Conservation (phyloP, 306 rosid species). For the Dalbergia oliveri region DNA sequence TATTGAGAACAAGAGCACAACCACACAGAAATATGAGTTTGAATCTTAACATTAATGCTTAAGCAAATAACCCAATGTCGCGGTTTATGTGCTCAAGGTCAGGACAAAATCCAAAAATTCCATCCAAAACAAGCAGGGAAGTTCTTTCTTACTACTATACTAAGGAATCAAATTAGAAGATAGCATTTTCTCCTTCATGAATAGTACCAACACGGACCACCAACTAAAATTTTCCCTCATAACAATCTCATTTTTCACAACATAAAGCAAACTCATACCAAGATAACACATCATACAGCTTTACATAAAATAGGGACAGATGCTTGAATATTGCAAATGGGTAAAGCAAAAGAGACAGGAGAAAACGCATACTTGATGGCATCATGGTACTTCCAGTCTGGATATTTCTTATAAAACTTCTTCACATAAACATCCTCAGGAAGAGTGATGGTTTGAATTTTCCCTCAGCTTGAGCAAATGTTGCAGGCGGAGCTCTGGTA, state of each 20-base stretch:
- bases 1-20: constrained; percentile 3
- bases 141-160: constrained; percentile 6
- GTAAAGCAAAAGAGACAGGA: constrained; percentile 28
- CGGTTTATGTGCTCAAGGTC: neutral
- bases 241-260: neutral
- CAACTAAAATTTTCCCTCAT: constrained; percentile 16
- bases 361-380: constrained; percentile 68
- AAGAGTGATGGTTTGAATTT: constrained; percentile 72
- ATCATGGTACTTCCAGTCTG: constrained; percentile 76
- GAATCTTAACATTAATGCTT: neutral
- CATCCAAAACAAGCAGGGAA: constrained; percentile 8
- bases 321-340: constrained; percentile 13
- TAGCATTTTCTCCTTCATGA: constrained; percentile 30
- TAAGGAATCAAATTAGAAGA: constrained; percentile 12
- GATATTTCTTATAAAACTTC: constrained; percentile 74
- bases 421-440: constrained; percentile 87
- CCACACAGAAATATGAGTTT: neutral
- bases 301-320: constrained; percentile 9
- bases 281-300: constrained; percentile 1
- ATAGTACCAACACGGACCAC: neutral
- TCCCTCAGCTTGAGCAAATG: constrained; percentile 74
- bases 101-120: neutral
- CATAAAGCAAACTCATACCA: constrained; percentile 33
- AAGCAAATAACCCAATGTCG: neutral
- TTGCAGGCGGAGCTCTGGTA: constrained; percentile 82